A percentile compares a stretch with the other conserved stretches of the same genome.
Conservation (phyloP, 2,329 filamentous ascomycete genomes). For the Didymella lethalis region DNA sequence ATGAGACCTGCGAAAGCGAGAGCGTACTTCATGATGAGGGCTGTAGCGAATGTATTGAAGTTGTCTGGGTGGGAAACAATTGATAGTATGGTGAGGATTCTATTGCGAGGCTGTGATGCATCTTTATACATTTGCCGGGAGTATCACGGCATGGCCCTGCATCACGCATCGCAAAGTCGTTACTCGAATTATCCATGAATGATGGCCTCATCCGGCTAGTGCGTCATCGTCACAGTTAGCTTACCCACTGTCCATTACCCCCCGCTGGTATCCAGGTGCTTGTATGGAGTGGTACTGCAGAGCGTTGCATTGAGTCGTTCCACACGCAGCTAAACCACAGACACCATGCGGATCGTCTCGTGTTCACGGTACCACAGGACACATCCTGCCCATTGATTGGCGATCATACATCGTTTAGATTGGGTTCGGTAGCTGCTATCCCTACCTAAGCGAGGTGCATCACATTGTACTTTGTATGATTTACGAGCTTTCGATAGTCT, state of each 20-base stretch:
- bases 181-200: background rate
- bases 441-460: slow-evolving; percentile 16
- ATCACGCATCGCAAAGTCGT: slow-evolving; percentile 2
- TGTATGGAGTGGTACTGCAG: slow-evolving; percentile 7
- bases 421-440: slow-evolving; percentile 17
- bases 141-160: slow-evolving; percentile 1
- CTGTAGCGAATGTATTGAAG: slow-evolving; percentile 5
- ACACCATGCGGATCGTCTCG: slow-evolving; percentile 27
- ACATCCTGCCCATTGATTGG: slow-evolving; percentile 9
- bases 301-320: slow-evolving; percentile 22
- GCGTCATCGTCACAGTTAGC: slow-evolving; percentile 8
- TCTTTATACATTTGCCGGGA: slow-evolving; percentile 15
- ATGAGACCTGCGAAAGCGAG: slow-evolving; percentile 40
- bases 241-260: slow-evolving; percentile 4
- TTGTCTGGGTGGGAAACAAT: background rate
- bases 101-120: slow-evolving; percentile 10
- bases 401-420: background rate
- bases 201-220: background rate
- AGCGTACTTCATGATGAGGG: slow-evolving; percentile 47
- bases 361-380: slow-evolving; percentile 13
- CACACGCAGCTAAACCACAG: slow-evolving; percentile 14
- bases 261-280: slow-evolving; percentile 5
- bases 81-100: background rate
- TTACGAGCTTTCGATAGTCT: slow-evolving; percentile 22
- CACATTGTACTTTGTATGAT: slow-evolving; percentile 15